phyloP scores from a whole-genome alignment of 75 land plant genomes.

The Pinus albicaulis region DNA sequence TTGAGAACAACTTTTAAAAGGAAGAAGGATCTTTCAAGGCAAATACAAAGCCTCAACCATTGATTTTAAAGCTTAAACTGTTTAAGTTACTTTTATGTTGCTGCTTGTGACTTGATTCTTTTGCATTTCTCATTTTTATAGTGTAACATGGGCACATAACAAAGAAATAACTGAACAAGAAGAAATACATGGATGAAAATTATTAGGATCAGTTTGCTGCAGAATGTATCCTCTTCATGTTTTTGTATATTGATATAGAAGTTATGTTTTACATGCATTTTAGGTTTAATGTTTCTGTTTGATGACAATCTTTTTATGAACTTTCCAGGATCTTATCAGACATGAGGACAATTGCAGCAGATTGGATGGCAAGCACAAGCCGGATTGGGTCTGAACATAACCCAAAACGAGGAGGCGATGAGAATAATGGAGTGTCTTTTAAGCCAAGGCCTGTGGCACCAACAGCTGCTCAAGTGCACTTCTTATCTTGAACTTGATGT shows the following conservation, averaged over 20 bases:
- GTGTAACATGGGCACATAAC: no score
- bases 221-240: background rate
- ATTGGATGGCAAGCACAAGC: constrained; percentile 94
- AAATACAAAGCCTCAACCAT: background rate
- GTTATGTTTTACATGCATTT: constrained; percentile 1
- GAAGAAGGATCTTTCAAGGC: constrained; percentile 88
- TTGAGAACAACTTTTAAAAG: constrained; percentile 80
- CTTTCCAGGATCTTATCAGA: constrained; percentile 84
- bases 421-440: constrained; percentile 54
- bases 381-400: constrained; percentile 50
- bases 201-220: background rate
- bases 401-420: constrained; percentile 57
- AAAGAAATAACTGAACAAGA: background rate
- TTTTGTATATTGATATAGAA: background rate
- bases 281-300: background rate
- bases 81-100: background rate
- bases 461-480: constrained; percentile 87
- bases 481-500: constrained; percentile 1
- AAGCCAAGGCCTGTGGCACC: constrained; percentile 92
- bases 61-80: background rate
- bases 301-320: no score
- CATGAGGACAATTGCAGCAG: constrained; percentile 96
- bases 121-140: background rate
- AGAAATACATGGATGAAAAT: background rate
- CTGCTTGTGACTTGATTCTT: background rate